phyloP scores from a whole-genome alignment of 352 stramenopile species.

The Hyaloperonospora arabidopsidis region DNA sequence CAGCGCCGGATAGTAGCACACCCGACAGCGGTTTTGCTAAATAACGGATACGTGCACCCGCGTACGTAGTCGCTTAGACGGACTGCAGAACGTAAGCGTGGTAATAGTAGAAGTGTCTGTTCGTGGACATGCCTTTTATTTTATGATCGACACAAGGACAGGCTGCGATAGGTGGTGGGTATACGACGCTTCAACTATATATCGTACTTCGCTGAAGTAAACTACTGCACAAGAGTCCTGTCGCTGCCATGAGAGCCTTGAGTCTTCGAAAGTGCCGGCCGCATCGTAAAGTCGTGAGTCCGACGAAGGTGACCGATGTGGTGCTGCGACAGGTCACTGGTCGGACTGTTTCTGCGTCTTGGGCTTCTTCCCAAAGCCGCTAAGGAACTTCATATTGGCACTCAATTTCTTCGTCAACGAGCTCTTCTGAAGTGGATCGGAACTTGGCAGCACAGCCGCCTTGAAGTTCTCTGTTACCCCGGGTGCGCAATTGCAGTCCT shows the following conservation, averaged over 20 bases:
- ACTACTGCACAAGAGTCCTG: slow-evolving; percentile 14
- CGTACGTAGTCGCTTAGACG: slow-evolving; percentile 6
- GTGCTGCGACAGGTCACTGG: slow-evolving; percentile 8
- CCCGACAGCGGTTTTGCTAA: slow-evolving; percentile 5
- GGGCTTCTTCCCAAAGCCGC: slow-evolving; percentile 49
- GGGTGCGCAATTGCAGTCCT: slow-evolving; percentile 29
- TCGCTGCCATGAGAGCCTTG: neutral
- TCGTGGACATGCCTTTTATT: too few relatives aligned
- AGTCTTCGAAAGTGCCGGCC: neutral
- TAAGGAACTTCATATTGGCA: slow-evolving; percentile 75
- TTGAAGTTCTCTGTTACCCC: slow-evolving; percentile 52
- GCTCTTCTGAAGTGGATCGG: slow-evolving; percentile 37
- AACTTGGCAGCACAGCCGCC: slow-evolving; percentile 32
- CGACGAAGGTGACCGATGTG: neutral
- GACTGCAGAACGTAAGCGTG: too few relatives aligned
- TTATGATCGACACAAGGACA: too few relatives aligned
- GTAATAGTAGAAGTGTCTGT: too few relatives aligned
- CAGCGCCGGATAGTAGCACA: slow-evolving; percentile 11
- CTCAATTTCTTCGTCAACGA: slow-evolving; percentile 59
- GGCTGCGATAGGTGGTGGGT: neutral
- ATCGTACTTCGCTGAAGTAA: slow-evolving; percentile 28
- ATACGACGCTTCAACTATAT: slow-evolving; percentile 23
- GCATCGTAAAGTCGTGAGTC: neutral
- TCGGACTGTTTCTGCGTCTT: slow-evolving; percentile 37
- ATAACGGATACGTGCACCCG: slow-evolving; percentile 12